These are phyloP conservation scores for Salmacisia buchloeana DNA, from an alignment of 1,284 basidiomycete genomes.

Conservation along the genomic window DNA sequence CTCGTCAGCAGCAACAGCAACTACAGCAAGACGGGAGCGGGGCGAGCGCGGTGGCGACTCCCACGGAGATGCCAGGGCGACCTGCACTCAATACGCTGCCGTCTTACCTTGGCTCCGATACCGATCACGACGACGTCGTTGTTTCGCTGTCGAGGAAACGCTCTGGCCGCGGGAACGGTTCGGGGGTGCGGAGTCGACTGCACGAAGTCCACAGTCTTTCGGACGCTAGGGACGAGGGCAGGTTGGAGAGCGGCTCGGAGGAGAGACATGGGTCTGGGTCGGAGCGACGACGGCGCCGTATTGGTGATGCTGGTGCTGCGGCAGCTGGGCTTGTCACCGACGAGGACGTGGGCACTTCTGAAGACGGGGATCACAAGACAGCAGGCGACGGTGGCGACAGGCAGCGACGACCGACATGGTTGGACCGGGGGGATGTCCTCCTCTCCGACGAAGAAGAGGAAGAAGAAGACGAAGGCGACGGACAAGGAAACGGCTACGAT, in stretches of 20 bases:
- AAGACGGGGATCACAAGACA: slow-evolving; percentile 2
- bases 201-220: background rate
- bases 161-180: background rate
- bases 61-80: background rate
- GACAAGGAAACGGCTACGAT: background rate
- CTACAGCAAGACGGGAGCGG: background rate
- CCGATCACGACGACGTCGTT: background rate
- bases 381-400: background rate
- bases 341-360: slow-evolving; percentile 1
- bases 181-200: background rate
- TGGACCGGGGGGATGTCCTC: background rate
- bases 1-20: background rate
- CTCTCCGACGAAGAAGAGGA: background rate
- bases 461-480: background rate
- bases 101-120: slow-evolving; percentile 3
- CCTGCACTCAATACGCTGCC: background rate
- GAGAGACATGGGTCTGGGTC: background rate
- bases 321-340: background rate
- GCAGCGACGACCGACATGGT: background rate
- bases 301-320: too few relatives aligned
- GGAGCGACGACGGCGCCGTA: too few relatives aligned
- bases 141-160: background rate
- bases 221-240: background rate
- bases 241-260: background rate
- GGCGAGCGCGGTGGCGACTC: background rate